Evolutionary conservation across 1,139 yeast species (phyloP).

Genomic region (Blastobotrys aristatus): DNA sequence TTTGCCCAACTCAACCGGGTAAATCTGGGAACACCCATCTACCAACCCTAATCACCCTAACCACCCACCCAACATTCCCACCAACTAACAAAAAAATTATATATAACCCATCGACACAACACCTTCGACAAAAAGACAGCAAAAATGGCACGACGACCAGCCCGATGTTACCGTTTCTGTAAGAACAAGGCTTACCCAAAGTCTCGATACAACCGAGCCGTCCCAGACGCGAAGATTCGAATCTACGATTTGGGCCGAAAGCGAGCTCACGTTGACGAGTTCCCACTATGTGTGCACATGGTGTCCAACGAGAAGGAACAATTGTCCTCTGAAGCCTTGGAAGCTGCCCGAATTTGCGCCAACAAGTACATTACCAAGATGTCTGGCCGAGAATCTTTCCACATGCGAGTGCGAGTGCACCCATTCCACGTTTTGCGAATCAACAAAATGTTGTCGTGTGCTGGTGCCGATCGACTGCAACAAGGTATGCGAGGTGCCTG

Average conservation of each 20-base stretch:
- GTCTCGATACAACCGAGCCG: constrained; percentile 99
- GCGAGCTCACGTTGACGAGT: constrained; percentile 99
- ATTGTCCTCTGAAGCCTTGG: constrained; percentile 98
- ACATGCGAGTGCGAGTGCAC: constrained; percentile 99
- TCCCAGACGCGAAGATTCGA: constrained; percentile 99
- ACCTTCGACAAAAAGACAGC: constrained; percentile 20
- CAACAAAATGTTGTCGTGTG: constrained; percentile 99
- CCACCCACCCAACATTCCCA: too few relatives aligned
- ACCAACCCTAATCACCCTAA: too few relatives aligned
- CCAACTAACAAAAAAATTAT: too few relatives aligned
- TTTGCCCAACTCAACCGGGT: too few relatives aligned
- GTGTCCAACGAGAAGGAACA: constrained; percentile 99
- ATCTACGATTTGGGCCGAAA: constrained; percentile 99
- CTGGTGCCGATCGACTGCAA: constrained; percentile 99
- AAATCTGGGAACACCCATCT: too few relatives aligned
- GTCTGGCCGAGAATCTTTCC: constrained; percentile 99
- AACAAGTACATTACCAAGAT: constrained; percentile 98
- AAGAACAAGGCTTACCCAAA: constrained; percentile 99
- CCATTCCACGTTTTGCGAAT: constrained; percentile 99
- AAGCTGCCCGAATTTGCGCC: constrained; percentile 99
- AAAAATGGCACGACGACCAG: constrained; percentile 99
- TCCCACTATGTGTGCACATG: constrained; percentile 98
- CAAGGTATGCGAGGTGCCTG: constrained; percentile 99
- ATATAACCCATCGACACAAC: not conserved
- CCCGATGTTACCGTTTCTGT: constrained; percentile 99